A percentile compares a stretch with the other conserved stretches of the same genome.
These are phyloP conservation scores for Paspalum vaginatum DNA, from an alignment of 176 grass and related monocot genomes.

Conservation along the genomic window DNA sequence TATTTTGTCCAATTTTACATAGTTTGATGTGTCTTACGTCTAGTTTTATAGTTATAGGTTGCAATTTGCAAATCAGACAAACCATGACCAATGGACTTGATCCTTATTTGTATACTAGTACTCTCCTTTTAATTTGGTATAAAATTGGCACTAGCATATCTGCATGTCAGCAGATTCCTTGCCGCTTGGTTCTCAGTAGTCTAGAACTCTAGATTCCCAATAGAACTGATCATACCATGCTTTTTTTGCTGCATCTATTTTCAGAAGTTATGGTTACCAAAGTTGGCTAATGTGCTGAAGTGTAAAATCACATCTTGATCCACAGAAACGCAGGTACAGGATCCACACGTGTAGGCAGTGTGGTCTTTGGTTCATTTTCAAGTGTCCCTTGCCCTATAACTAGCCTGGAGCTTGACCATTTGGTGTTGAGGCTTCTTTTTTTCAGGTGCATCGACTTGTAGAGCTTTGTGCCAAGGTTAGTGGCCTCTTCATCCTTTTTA, in stretches of 20 bases:
- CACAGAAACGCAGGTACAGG: not conserved
- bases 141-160: too few relatives aligned
- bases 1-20: too few relatives aligned
- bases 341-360: too few relatives aligned
- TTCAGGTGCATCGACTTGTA: constrained; percentile 3
- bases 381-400: not conserved
- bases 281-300: not conserved
- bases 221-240: not conserved
- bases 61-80: too few relatives aligned
- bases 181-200: constrained; percentile 25
- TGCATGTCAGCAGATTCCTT: constrained; percentile 32
- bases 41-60: too few relatives aligned
- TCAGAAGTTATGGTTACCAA: constrained; percentile 13
- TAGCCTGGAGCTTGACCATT: not conserved
- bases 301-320: not conserved
- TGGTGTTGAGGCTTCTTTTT: constrained; percentile 1
- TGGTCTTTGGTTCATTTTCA: not conserved
- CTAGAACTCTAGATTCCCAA: not conserved
- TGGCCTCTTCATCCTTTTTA: not conserved
- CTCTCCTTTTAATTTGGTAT: too few relatives aligned
- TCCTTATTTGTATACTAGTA: too few relatives aligned
- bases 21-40: too few relatives aligned
- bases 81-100: too few relatives aligned
- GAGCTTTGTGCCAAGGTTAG: constrained; percentile 10
- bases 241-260: not conserved